Conservation (phyloP, 169 alveolate species). For the Plasmodium knowlesi region DNA sequence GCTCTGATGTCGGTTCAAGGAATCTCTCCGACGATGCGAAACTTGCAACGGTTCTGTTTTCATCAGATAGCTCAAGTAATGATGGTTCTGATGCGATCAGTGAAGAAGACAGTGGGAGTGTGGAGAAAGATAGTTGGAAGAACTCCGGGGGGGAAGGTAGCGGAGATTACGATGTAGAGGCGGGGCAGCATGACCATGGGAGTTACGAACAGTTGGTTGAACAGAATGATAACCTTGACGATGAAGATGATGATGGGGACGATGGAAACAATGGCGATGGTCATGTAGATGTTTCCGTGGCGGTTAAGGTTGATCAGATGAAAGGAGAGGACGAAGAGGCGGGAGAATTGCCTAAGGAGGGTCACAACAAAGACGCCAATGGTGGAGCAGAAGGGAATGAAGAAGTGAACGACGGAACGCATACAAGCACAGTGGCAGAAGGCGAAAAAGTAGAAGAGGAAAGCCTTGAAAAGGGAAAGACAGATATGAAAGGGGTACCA, state of each 20-base stretch:
- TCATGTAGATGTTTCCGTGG: not conserved
- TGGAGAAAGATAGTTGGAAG: not conserved
- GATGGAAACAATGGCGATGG: not conserved
- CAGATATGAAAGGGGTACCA: not conserved
- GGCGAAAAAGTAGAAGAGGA: not conserved
- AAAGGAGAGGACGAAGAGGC: not conserved
- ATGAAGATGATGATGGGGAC: not conserved
- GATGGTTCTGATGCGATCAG: not conserved
- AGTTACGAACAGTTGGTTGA: not conserved
- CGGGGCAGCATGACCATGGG: not conserved
- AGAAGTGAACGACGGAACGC: not conserved
- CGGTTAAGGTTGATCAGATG: not conserved
- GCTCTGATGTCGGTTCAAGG: constrained; percentile 30
- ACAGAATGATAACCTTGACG: no score
- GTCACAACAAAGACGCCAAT: constrained; percentile 1
- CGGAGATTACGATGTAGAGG: not conserved
- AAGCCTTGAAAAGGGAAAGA: not conserved
- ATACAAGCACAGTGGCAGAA: not conserved
- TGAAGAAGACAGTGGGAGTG: not conserved
- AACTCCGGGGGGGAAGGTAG: not conserved
- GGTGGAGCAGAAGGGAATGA: not conserved
- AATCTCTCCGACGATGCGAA: constrained; percentile 7
- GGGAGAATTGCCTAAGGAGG: not conserved
- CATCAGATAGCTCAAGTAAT: constrained; percentile 28
- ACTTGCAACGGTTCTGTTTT: constrained; percentile 26